Percentiles rank a stretch among this genome's conserved stretches.
Conservation (phyloP, 2,329 filamentous ascomycete species). For the Colletotrichum lentis region DNA sequence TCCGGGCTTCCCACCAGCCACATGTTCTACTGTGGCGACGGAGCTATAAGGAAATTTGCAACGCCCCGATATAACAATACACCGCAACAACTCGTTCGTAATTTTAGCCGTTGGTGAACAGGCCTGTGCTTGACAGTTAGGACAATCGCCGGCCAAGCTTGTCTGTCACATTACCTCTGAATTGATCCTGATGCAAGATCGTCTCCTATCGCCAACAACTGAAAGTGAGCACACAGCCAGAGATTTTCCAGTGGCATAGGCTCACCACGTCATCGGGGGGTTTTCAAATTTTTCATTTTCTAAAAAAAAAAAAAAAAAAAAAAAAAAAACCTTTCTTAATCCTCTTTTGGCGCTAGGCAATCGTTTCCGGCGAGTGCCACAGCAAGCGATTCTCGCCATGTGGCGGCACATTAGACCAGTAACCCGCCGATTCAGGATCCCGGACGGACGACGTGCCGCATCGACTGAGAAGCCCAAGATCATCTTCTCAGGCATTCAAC, state of each 20-base stretch:
- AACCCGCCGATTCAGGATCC: neutral
- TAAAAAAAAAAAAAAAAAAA: too few relatives aligned
- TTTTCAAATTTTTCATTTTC: neutral
- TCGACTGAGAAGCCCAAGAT: constrained; percentile 48
- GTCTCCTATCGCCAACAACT: neutral
- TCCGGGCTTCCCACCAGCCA: neutral
- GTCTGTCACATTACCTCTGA: neutral
- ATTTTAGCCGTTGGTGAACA: neutral
- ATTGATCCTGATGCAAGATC: too few relatives aligned
- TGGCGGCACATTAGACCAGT: constrained; percentile 13
- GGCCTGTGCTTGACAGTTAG: too few relatives aligned
- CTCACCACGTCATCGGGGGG: neutral
- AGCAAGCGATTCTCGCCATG: constrained; percentile 14
- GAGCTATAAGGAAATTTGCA: neutral
- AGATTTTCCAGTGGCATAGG: neutral
- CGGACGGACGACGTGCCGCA: constrained; percentile 6
- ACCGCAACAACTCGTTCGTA: neutral
- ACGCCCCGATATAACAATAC: constrained; percentile 14
- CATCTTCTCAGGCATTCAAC: constrained; percentile 96
- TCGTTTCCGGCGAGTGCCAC: neutral
- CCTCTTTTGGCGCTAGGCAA: neutral
- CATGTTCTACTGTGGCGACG: neutral
- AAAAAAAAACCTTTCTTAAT: too few relatives aligned
- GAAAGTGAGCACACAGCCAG: neutral
- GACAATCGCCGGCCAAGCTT: neutral